These are phyloP conservation scores for Polymyxa betae DNA, from an alignment of 208 protist species.

Conservation along the genomic window DNA sequence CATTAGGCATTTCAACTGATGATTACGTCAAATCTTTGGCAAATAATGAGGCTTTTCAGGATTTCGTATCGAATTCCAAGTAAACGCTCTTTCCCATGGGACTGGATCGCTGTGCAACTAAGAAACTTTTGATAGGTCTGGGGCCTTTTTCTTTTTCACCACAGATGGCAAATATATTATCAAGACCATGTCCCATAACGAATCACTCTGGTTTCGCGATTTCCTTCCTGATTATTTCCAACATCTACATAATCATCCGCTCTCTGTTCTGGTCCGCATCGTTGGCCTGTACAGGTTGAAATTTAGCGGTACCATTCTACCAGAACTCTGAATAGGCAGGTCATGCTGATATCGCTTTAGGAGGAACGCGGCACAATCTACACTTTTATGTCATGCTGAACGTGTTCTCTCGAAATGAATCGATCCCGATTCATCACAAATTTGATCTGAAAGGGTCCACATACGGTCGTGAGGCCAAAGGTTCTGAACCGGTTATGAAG, in stretches of 20 bases:
- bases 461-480: not conserved
- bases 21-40: not conserved
- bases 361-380: not conserved
- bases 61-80: not conserved
- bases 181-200: constrained; percentile 57
- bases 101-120: too few species aligned
- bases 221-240: constrained; percentile 34
- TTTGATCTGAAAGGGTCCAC: constrained; percentile 56
- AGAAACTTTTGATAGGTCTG: too few species aligned
- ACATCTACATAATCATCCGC: constrained; percentile 38
- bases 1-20: not conserved
- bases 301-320: constrained; percentile 2
- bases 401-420: constrained; percentile 38
- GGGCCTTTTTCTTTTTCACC: constrained; percentile 57
- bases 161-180: constrained; percentile 55
- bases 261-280: constrained; percentile 43
- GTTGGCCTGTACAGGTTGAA: constrained; percentile 52
- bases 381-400: constrained; percentile 55
- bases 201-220: not conserved
- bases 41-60: not conserved
- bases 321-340: not conserved
- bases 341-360: constrained; percentile 3
- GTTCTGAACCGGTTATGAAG: not conserved
- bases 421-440: constrained; percentile 50
- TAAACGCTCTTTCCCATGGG: too few species aligned